phyloP scores from a whole-genome alignment of 164 flowering plant genomes.

The Annona cherimola region DNA sequence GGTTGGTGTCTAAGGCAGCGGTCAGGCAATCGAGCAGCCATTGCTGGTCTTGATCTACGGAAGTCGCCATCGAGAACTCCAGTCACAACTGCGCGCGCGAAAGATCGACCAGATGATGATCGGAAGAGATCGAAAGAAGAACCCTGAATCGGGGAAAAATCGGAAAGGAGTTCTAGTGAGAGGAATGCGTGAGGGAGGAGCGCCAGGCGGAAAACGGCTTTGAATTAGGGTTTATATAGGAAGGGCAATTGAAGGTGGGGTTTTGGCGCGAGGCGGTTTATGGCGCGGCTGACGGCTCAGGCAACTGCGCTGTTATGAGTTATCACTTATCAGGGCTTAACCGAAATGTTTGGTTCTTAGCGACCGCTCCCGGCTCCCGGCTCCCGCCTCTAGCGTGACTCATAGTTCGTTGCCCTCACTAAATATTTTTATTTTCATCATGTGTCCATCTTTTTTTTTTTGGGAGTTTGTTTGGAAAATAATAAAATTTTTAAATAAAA shows the following conservation, averaged over 20 bases:
- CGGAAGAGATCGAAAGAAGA: background rate
- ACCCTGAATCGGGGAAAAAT: background rate
- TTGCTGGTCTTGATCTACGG: conserved; percentile 71
- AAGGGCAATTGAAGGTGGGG: background rate
- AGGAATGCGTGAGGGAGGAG: background rate
- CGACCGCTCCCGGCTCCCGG: too few species aligned
- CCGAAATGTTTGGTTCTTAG: too few species aligned
- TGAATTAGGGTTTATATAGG: background rate
- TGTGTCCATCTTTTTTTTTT: too few species aligned
- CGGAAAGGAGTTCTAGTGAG: background rate
- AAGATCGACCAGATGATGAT: background rate
- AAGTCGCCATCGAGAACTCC: conserved; percentile 8
- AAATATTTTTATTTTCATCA: too few species aligned
- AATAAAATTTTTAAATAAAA: too few species aligned
- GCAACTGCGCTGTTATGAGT: background rate
- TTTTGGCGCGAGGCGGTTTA: background rate
- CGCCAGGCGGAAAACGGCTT: background rate
- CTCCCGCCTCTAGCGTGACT: too few species aligned
- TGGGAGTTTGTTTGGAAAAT: too few species aligned
- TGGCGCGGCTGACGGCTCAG: background rate
- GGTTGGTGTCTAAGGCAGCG: conserved; percentile 80
- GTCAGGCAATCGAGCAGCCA: conserved; percentile 86
- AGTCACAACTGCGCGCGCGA: background rate
- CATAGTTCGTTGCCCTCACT: too few species aligned
- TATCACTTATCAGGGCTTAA: too few species aligned